phyloP scores from a whole-genome alignment of 352 stramenopile genomes.

The Phytophthora aleatoria region DNA sequence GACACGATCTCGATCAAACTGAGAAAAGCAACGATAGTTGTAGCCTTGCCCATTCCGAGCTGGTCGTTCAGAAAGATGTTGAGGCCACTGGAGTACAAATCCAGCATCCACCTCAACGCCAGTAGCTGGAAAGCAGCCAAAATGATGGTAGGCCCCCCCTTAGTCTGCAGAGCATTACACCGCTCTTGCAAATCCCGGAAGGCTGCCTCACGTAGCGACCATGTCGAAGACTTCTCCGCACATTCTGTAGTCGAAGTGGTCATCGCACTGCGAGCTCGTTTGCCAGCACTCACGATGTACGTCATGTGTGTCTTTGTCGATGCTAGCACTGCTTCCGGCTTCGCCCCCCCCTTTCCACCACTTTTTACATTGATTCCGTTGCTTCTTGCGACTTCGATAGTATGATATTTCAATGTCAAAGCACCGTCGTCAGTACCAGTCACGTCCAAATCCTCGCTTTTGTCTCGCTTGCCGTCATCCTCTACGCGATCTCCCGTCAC shows the following conservation, averaged over 20 bases:
- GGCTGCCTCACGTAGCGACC: constrained; percentile 26
- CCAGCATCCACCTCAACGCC: constrained; percentile 82
- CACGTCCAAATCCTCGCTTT: constrained; percentile 23
- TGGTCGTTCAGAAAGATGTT: constrained; percentile 89
- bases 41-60: constrained; percentile 85
- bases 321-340: constrained; percentile 19
- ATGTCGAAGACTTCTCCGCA: constrained; percentile 13
- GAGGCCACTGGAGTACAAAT: constrained; percentile 62
- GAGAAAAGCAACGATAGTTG: constrained; percentile 80
- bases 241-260: constrained; percentile 23
- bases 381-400: constrained; percentile 35
- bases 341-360: constrained; percentile 17
- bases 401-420: constrained; percentile 47
- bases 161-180: constrained; percentile 25
- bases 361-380: constrained; percentile 19
- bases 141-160: constrained; percentile 44
- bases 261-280: constrained; percentile 55
- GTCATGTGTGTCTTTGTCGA: constrained; percentile 43
- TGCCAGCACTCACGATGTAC: constrained; percentile 51
- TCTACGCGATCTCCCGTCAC: constrained; percentile 20
- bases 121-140: constrained; percentile 79
- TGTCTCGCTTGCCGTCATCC: constrained; percentile 29
- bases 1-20: constrained; percentile 50
- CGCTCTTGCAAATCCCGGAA: constrained; percentile 37
- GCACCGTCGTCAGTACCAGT: constrained; percentile 7